These are phyloP conservation scores for Blastosporella zonata DNA, from an alignment of 1,284 basidiomycete species.

Conservation along the genomic window DNA sequence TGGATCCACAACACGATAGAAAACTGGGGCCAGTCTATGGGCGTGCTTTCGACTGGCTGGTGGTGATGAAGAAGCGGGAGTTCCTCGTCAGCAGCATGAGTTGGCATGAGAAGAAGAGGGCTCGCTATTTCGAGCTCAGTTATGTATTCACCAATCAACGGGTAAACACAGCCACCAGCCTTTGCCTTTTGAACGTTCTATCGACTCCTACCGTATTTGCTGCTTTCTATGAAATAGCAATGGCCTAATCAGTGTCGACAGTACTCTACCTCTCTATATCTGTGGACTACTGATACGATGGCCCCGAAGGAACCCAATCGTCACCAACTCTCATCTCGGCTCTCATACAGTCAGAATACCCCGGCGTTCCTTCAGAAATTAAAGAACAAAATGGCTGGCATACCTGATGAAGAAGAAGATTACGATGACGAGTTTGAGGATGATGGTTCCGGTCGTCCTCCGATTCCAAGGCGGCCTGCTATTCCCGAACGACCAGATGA, in stretches of 20 bases:
- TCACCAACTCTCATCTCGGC: constrained; percentile 61
- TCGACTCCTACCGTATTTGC: neutral
- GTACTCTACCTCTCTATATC: neutral
- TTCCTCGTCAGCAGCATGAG: constrained; percentile 38
- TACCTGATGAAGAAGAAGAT: constrained; percentile 41
- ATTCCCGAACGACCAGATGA: constrained; percentile 69
- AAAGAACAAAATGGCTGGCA: constrained; percentile 55
- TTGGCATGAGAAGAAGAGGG: constrained; percentile 2
- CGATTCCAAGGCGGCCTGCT: constrained; percentile 71
- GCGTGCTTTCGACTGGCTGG: constrained; percentile 38
- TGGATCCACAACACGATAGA: constrained; percentile 63
- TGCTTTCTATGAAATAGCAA: neutral
- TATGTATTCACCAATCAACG: neutral
- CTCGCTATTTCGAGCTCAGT: neutral
- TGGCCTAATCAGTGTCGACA: constrained; percentile 4
- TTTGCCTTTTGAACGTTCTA: neutral
- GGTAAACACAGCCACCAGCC: constrained; percentile 5
- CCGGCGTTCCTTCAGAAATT: constrained; percentile 62
- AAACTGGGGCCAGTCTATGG: constrained; percentile 67
- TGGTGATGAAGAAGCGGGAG: constrained; percentile 41
- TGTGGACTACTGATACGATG: constrained; percentile 33
- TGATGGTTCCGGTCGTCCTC: constrained; percentile 63
- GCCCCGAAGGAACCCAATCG: constrained; percentile 64
- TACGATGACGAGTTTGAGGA: constrained; percentile 46
- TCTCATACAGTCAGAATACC: constrained; percentile 51